Conservation (phyloP, 2,329 filamentous ascomycete species). For the Cercospora nicotianae region DNA sequence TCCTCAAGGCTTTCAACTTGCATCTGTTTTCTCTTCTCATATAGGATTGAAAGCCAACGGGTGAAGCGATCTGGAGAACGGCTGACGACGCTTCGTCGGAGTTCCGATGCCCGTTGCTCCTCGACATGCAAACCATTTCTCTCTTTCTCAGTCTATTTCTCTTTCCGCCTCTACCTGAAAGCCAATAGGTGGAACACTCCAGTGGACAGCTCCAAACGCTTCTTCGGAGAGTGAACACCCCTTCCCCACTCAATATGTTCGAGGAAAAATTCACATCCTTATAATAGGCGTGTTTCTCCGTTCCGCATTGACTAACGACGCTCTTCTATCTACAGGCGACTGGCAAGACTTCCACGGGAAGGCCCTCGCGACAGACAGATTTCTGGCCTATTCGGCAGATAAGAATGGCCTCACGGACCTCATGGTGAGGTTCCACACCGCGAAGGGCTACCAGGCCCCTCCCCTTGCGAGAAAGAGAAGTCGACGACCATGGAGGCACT, state of each 20-base stretch:
- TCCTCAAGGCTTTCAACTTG: neutral
- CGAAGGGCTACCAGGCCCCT: neutral
- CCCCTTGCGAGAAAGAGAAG: neutral
- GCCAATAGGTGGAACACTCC: neutral
- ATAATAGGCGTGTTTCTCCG: neutral
- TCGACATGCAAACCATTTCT: neutral
- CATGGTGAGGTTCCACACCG: neutral
- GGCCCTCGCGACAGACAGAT: neutral
- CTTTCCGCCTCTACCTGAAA: neutral
- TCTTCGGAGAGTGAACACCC: neutral
- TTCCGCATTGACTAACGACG: neutral
- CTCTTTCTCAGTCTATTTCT: neutral
- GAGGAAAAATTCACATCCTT: neutral
- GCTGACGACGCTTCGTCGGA: neutral
- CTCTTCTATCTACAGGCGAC: neutral
- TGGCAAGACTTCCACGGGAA: neutral
- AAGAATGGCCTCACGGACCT: neutral
- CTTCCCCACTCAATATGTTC: neutral
- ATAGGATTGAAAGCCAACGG: neutral
- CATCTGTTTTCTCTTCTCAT: neutral
- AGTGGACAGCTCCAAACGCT: neutral
- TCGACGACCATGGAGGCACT: conserved; percentile 5
- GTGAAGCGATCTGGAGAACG: neutral
- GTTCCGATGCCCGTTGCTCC: neutral
- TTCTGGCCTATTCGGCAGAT: conserved; percentile 9